Conservation (phyloP, 306 rosid species). For the Mimosa pudica region DNA sequence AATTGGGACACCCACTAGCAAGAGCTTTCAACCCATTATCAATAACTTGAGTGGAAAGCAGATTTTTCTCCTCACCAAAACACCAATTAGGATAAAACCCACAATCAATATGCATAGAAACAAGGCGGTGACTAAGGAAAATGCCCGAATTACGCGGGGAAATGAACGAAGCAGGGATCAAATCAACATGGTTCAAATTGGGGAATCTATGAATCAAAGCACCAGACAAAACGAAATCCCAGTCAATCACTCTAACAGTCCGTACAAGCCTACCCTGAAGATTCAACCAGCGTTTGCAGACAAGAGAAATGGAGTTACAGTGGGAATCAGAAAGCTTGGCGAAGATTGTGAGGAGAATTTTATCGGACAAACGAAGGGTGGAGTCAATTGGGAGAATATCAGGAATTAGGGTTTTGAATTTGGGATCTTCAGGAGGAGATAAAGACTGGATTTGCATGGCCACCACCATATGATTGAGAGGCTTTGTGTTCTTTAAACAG, state of each 20-base stretch:
- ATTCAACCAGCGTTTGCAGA: conserved; percentile 71
- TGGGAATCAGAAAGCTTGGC: conserved; percentile 49
- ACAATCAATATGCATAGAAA: conserved; percentile 48
- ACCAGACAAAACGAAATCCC: conserved; percentile 65
- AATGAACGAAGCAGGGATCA: conserved; percentile 51
- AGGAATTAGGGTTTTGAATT: conserved; percentile 36
- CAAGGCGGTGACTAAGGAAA: conserved; percentile 42
- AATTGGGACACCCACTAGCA: conserved; percentile 62
- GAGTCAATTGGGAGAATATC: conserved; percentile 41
- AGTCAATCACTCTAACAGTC: conserved; percentile 47
- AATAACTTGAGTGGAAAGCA: conserved; percentile 48
- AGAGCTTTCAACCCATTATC: conserved; percentile 52
- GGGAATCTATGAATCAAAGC: conserved; percentile 59
- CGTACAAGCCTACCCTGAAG: conserved; percentile 61
- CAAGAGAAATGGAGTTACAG: conserved; percentile 46
- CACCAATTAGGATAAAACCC: conserved; percentile 38
- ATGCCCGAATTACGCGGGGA: conserved; percentile 53
- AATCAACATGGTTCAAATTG: conserved; percentile 53
- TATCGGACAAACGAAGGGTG: conserved; percentile 52
- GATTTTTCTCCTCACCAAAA: conserved; percentile 37
- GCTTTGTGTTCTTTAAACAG: conserved; percentile 52
- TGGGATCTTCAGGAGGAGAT: conserved; percentile 21
- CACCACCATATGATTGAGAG: conserved; percentile 49
- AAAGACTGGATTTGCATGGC: conserved; percentile 57
- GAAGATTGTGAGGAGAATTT: conserved; percentile 51